Evolutionary conservation across 345 rosid species (phyloP).

Genomic region (Ailanthus altissimus): DNA sequence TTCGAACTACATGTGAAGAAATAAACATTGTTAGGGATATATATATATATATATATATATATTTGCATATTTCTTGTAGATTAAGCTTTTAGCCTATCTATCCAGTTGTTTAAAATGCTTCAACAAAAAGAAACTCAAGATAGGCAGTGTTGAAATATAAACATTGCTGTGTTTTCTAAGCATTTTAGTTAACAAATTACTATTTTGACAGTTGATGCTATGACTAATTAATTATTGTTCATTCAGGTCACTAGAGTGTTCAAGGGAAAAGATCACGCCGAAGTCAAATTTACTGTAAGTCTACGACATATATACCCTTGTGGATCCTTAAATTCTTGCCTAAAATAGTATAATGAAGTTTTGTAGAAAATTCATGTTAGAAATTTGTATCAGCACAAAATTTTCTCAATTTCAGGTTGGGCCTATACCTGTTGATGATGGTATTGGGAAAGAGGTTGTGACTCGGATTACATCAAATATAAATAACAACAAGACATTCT

Average conservation of each 20-base stretch:
- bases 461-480: constrained; percentile 48
- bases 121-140: no score
- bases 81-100: no score
- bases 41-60: no score
- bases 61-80: no score
- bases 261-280: constrained; percentile 58
- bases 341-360: not conserved
- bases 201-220: not conserved
- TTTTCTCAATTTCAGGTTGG: constrained; percentile 49
- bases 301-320: constrained; percentile 5
- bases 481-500: constrained; percentile 55
- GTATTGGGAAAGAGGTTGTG: constrained; percentile 63
- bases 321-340: not conserved
- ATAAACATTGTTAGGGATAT: not conserved
- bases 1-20: not conserved
- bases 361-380: not conserved
- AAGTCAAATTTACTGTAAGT: constrained; percentile 57
- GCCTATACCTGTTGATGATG: constrained; percentile 64
- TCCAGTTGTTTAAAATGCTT: no score
- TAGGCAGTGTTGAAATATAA: no score
- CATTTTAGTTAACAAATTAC: not conserved
- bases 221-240: not conserved
- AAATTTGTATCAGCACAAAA: not conserved
- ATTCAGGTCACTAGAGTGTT: constrained; percentile 49
- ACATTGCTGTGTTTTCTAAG: not conserved